Base-by-base conservation (phyloP, 176 grass and related monocot genomes). In the Thinopyrum elongatum region DNA sequence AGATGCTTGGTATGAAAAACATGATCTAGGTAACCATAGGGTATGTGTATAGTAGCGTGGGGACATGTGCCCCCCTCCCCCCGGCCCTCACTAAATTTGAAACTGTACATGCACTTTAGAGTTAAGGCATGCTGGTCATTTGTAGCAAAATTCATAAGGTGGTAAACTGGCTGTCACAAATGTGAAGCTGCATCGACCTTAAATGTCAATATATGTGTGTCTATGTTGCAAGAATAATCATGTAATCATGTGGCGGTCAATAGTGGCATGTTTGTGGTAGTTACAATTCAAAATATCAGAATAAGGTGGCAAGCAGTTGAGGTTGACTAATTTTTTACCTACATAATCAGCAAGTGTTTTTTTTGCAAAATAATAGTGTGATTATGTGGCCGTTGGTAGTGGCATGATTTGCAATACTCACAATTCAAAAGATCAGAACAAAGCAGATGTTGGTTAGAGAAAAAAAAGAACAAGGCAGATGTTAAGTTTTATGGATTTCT, bases 401-500 rank as follows among this genome's bases (percentile, higher is more conserved):
- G 68, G 21, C 14, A 21, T 64, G 14, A 0, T 85, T 80, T 17
- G 58, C 33, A 80, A 41, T 19, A 31, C 2, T 81, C 76, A 22
- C 60, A 66, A 27, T 85, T 67, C 46, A 81, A 69, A 76, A 34
- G 73, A 74, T 31, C 57, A 49, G 47, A 49, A 17, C 4, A 49
- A 49, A 5, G 14, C 47, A 49, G 47, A 5, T 21, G 51, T 55
- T 55, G 17, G 51, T 55, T 7, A 55, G 2, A 55, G 16, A 57
- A 21, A 19, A 53, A 53, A 57, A 57, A 59, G 42, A 65, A 36
- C 19, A 34, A 38, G 6, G 29, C 22, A 2, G 4, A 41, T 42
- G 21, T 67, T 68, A 36, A 59, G 61, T 68, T 59, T 30, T 53
- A 59, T 47, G 58, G 46, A 46, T 78, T 85, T 57, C 21, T 80